Conservation (phyloP, 179 eudicot species). For the Gypsophila paniculata region DNA sequence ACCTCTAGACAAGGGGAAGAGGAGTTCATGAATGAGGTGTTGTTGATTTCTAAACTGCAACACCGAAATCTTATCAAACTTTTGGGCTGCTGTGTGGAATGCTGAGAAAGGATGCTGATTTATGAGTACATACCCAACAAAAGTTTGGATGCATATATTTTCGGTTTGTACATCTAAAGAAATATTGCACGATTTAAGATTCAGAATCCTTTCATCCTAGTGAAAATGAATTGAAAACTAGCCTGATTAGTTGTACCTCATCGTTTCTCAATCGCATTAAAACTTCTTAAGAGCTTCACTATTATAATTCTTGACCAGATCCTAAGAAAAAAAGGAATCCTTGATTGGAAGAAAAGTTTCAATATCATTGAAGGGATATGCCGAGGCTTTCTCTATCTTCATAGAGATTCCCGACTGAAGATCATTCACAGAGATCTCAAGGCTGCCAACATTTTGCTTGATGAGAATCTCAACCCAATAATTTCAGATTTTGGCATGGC, state of each 20-base stretch:
- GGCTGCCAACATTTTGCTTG: constrained; percentile 21
- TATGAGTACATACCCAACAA: constrained; percentile 30
- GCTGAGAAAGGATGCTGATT: constrained; percentile 28
- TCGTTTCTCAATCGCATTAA: background rate
- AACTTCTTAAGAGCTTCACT: background rate
- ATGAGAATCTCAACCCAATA: constrained; percentile 33
- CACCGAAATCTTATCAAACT: constrained; percentile 34
- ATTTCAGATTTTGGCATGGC: constrained; percentile 58
- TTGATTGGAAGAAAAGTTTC: constrained; percentile 37
- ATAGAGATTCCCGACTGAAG: constrained; percentile 44
- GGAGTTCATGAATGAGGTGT: constrained; percentile 34
- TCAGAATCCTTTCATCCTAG: too few species aligned
- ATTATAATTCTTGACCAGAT: constrained; percentile 19
- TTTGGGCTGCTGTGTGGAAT: constrained; percentile 32
- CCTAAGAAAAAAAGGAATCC: constrained; percentile 15
- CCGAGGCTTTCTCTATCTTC: constrained; percentile 53
- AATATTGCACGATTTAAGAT: too few species aligned
- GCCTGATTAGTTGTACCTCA: background rate
- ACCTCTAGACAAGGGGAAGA: constrained; percentile 30
- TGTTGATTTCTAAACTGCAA: constrained; percentile 34
- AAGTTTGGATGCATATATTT: constrained; percentile 38
- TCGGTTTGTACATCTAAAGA: constrained; percentile 14
- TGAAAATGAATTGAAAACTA: too few species aligned
- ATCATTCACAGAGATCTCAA: constrained; percentile 47
- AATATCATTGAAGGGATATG: constrained; percentile 32